Percentiles rank a stretch among this genome's conserved stretches.
Conservation (phyloP, 495 filamentous ascomycete species). For the Penicillium samsonianum region DNA sequence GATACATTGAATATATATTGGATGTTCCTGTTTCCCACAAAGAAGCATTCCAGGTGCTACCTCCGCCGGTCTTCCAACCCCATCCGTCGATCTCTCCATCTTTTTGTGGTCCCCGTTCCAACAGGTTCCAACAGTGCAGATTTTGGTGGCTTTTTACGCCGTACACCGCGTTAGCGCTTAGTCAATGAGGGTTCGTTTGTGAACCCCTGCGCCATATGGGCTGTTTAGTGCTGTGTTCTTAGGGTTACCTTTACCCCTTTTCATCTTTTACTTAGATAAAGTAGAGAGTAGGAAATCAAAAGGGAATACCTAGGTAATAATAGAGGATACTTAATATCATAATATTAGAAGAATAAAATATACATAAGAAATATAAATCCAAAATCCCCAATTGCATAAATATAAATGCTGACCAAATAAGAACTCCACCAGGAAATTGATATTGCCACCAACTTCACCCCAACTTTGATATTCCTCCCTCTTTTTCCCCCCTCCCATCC, state of each 20-base stretch:
- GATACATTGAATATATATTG: too few relatives aligned
- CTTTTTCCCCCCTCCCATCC: slow-evolving; percentile 13
- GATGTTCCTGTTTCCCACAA: too few relatives aligned
- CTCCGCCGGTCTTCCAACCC: too few relatives aligned
- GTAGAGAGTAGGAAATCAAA: not conserved
- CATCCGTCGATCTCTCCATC: not conserved
- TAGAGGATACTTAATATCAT: too few relatives aligned
- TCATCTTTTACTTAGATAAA: too few relatives aligned
- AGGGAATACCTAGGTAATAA: too few relatives aligned
- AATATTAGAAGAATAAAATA: not conserved
- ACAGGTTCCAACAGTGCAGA: too few relatives aligned
- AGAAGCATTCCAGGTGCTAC: not conserved
- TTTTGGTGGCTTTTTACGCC: not conserved
- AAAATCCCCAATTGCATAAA: not conserved
- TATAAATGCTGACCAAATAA: not conserved
- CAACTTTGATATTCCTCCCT: slow-evolving; percentile 16
- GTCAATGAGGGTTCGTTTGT: not conserved
- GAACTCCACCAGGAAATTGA: not conserved
- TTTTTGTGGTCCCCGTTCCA: not conserved
- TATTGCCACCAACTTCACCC: slow-evolving; percentile 27
- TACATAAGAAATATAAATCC: not conserved
- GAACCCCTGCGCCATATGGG: not conserved
- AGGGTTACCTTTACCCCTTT: not conserved
- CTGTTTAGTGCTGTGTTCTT: not conserved
- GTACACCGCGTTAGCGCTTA: not conserved